phyloP scores from a whole-genome alignment of 148 eudicot genomes.

The Rhododendron simsii region DNA sequence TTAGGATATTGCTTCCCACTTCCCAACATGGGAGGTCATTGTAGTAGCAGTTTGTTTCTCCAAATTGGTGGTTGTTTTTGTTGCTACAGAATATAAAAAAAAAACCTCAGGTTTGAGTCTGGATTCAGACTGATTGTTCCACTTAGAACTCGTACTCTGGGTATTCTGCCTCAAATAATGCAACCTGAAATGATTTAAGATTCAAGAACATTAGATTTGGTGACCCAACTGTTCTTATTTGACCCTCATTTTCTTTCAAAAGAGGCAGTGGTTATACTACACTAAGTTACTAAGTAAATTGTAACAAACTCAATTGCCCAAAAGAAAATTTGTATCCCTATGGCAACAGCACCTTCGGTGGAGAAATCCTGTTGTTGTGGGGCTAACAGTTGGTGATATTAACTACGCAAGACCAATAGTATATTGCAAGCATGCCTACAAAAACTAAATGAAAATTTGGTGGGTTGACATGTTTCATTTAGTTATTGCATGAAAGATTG shows the following conservation, averaged over 20 bases:
- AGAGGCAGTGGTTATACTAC: background rate
- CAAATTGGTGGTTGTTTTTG: background rate
- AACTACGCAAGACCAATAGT: background rate
- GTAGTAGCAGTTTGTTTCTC: background rate
- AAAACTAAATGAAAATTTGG: background rate
- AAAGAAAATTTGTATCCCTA: background rate
- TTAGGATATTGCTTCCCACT: background rate
- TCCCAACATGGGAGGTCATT: background rate
- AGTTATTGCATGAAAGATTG: background rate
- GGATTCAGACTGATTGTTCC: background rate
- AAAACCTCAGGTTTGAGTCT: background rate
- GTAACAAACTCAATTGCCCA: background rate
- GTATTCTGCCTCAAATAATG: background rate
- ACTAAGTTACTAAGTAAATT: background rate
- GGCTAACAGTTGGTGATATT: background rate
- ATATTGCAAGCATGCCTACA: background rate
- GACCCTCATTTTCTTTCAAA: background rate
- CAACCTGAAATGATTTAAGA: background rate
- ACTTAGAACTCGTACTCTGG: background rate
- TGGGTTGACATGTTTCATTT: background rate
- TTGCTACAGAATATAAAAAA: background rate
- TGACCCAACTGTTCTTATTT: background rate
- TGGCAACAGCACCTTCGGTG: background rate
- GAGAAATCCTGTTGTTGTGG: background rate
- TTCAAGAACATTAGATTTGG: background rate